Conservation (phyloP, 108 stramenopile genomes). For the Skeletonema tropicum region DNA sequence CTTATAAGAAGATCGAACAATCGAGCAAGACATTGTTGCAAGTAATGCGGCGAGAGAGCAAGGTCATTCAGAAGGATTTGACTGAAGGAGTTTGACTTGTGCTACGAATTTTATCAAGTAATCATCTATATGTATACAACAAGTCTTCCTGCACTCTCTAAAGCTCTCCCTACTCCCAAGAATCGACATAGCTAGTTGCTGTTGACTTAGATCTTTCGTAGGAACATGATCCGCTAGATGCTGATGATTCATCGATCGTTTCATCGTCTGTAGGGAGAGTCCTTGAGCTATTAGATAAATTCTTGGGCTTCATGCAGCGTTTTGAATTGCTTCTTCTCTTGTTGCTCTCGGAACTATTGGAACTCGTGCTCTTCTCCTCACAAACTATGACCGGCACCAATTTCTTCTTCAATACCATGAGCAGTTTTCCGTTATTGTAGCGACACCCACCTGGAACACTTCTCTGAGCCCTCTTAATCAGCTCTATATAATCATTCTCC, state of each 20-base stretch:
- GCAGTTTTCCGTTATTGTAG: conserved; percentile 79
- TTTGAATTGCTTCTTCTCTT: background rate
- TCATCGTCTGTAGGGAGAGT: conserved; percentile 28
- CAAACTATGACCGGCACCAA: conserved; percentile 20
- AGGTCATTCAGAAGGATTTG: conserved; percentile 1
- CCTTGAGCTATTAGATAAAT: conserved; percentile 7
- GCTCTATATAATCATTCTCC: conserved; percentile 78
- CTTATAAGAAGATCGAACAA: conserved; percentile 86
- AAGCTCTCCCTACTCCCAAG: conserved; percentile 17
- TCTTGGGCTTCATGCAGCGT: background rate
- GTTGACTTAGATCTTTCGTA: conserved; percentile 1
- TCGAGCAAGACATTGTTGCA: conserved; percentile 81
- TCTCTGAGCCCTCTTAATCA: conserved; percentile 77
- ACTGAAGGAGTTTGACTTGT: background rate
- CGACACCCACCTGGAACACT: conserved; percentile 80
- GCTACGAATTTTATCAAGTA: background rate
- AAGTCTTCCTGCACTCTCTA: background rate
- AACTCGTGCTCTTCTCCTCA: conserved; percentile 12
- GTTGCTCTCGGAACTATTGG: background rate
- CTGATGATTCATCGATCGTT: conserved; percentile 10
- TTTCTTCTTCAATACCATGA: conserved; percentile 71
- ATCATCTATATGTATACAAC: background rate
- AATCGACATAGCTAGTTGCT: conserved; percentile 25
- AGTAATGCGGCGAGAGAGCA: conserved; percentile 80
- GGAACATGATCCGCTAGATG: conserved; percentile 9